Conservation (phyloP, 305 asterid genomes). For the Rubia balearica region DNA sequence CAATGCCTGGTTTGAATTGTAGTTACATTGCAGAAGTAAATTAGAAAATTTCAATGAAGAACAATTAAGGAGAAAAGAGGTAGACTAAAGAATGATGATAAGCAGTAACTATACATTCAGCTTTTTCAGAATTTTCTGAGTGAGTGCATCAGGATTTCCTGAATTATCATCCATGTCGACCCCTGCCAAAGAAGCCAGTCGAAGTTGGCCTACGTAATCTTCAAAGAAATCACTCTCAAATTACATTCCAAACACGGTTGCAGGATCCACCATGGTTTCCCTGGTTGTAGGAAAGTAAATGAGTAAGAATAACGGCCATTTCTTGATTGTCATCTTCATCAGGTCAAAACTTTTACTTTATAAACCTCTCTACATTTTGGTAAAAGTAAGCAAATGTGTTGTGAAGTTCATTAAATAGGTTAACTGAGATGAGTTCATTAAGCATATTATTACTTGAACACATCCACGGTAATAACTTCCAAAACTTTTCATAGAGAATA, state of each 20-base stretch:
- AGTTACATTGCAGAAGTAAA: background rate
- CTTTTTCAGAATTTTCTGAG: slow-evolving; percentile 56
- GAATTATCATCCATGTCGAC: slow-evolving; percentile 49
- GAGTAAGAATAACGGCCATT: slow-evolving; percentile 1
- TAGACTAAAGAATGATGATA: background rate
- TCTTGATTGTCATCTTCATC: background rate
- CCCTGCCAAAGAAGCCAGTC: slow-evolving; percentile 56
- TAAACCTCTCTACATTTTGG: background rate
- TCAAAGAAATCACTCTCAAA: slow-evolving; percentile 69
- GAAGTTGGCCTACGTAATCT: slow-evolving; percentile 68
- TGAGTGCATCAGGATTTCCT: slow-evolving; percentile 46
- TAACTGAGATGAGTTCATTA: background rate
- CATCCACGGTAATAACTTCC: background rate
- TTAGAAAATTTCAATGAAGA: background rate
- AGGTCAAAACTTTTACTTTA: slow-evolving; percentile 1
- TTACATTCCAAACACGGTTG: slow-evolving; percentile 77
- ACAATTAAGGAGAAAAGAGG: background rate
- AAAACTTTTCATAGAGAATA: background rate
- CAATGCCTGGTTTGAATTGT: slow-evolving; percentile 33
- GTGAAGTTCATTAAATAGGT: background rate
- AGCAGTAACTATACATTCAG: slow-evolving; percentile 44
- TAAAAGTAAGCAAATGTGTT: background rate
- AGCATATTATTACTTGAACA: background rate
- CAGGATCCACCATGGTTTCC: slow-evolving; percentile 68
- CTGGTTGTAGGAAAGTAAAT: slow-evolving; percentile 26